Evolutionary conservation across 2,329 filamentous ascomycete genomes (phyloP).

Genomic region (Talaromyces sp.): DNA sequence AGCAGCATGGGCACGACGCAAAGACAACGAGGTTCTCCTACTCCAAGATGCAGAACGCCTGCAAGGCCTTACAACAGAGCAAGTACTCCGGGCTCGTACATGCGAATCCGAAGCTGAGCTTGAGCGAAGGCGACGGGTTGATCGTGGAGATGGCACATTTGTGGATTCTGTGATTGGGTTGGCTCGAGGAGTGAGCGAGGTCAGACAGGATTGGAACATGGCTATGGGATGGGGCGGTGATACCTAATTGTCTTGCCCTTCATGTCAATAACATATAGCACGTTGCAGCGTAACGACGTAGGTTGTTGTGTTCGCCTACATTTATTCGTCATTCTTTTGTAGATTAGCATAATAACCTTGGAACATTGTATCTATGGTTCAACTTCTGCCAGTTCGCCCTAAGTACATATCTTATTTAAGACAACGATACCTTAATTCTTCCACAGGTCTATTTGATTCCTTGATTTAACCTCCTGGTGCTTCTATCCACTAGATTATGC

Average conservation of each 20-base stretch:
- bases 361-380: background rate
- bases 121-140: conserved; percentile 26
- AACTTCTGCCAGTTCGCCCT: background rate
- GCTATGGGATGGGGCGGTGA: conserved; percentile 29
- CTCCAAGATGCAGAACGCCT: conserved; percentile 23
- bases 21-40: conserved; percentile 24
- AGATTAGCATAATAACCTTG: background rate
- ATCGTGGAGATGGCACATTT: conserved; percentile 28
- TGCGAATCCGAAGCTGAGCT: conserved; percentile 24
- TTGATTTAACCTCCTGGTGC: background rate
- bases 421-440: background rate
- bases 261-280: background rate
- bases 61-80: conserved; percentile 14
- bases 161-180: conserved; percentile 29
- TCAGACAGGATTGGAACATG: conserved; percentile 27
- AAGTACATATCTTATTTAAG: background rate
- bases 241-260: conserved; percentile 5
- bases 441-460: background rate
- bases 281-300: background rate
- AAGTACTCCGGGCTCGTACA: conserved; percentile 5
- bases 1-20: conserved; percentile 34
- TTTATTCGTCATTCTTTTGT: background rate
- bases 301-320: background rate
- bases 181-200: conserved; percentile 28
- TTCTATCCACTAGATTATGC: background rate